Conservation (phyloP, 2,329 filamentous ascomycete genomes). For the Teratosphaeriaceae sp. region DNA sequence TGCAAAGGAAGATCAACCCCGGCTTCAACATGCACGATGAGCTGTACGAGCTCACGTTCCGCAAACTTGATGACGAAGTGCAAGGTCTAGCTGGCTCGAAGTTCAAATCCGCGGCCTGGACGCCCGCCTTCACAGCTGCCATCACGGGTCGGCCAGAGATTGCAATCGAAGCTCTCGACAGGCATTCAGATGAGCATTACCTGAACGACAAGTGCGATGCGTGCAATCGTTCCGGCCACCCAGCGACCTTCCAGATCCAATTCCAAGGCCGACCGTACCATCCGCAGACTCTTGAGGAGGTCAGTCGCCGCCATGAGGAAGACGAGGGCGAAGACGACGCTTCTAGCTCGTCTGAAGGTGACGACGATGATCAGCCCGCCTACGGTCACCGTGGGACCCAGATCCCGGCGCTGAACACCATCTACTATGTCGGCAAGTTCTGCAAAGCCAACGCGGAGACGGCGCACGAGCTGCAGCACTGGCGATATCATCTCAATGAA, state of each 20-base stretch:
- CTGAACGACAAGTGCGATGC: constrained; percentile 55
- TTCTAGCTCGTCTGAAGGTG: not conserved
- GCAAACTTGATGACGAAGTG: constrained; percentile 65
- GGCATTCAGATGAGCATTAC: constrained; percentile 27
- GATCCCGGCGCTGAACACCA: constrained; percentile 38
- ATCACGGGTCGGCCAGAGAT: constrained; percentile 60
- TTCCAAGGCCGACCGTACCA: constrained; percentile 63
- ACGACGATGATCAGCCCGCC: constrained; percentile 26
- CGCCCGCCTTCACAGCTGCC: constrained; percentile 55
- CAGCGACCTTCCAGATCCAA: constrained; percentile 57
- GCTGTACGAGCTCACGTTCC: constrained; percentile 62
- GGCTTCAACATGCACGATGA: constrained; percentile 57
- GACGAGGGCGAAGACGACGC: constrained; percentile 24
- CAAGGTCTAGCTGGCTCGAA: constrained; percentile 62
- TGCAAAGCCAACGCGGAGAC: constrained; percentile 61
- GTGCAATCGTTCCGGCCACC: constrained; percentile 63
- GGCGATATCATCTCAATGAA: constrained; percentile 67
- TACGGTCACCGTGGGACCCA: constrained; percentile 44
- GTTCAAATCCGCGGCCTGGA: constrained; percentile 67
- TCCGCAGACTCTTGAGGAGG: constrained; percentile 57
- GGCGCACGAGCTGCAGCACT: constrained; percentile 67
- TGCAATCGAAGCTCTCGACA: constrained; percentile 41
- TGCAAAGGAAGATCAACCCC: constrained; percentile 71
- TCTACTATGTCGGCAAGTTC: constrained; percentile 50
- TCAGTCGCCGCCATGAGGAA: constrained; percentile 40